Base-by-base conservation (phyloP, 2,329 filamentous ascomycete species). In the Epichloe coenophiala region DNA sequence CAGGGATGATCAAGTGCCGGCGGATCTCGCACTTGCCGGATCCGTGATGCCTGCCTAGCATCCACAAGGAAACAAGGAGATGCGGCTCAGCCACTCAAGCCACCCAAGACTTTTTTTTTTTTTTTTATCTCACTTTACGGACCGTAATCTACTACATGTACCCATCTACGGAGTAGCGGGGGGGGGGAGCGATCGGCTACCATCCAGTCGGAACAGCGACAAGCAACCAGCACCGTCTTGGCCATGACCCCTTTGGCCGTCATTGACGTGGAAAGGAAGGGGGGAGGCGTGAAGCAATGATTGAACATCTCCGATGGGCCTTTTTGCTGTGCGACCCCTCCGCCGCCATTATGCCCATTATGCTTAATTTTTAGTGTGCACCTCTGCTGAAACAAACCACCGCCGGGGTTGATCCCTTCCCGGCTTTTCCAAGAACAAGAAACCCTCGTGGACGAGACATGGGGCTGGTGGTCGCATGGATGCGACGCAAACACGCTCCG, bases 361-460 rank as follows among this genome's bases (percentile, higher is more conserved):
- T 48, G 47, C 47, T 48, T 48, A 48, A 48, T 37, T 41, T 42
- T 42, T 35, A 17, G 40, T 31, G 47, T 3, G 36, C 36, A n/a
- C 36, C 12, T 27, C 23, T 3, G 35, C 35, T 27, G 45, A 38
- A 46, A 46, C 11, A 19, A 13, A 27, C 7, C 27, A 27, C 2
- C 7, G 23, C 23, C 23, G 23, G 3, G 27, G 7, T 27, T 8
- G 2, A 31, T 31, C 27, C 8, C 8, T 6, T 38, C 13, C 36
- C 7, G 27, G 13, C 7, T 4, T 38, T 7, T 5, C 27, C 8
- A 31, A 31, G 31, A 31, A 31, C 27, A 27, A 27, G 36, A 13
- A 38, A 7, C 37, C 27, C 42, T 35, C 27, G 11, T 45, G 23
- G 23, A 35, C 42, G n/a, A 12, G 13, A 23, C 23, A 8, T 17